phyloP scores from a whole-genome alignment of 257 asterid genomes.

The Echites panduratus region DNA sequence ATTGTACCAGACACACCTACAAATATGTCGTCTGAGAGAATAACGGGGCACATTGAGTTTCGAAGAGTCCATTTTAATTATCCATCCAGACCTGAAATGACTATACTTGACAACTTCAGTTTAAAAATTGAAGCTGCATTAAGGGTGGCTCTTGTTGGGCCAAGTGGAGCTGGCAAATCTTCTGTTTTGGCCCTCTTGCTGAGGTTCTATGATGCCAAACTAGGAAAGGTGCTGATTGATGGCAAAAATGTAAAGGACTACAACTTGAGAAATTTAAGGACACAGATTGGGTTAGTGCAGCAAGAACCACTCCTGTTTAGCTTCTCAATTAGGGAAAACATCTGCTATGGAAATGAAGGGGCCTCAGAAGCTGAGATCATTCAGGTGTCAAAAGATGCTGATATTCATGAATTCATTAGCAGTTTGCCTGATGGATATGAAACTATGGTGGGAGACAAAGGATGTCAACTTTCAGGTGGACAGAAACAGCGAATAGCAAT shows the following conservation, averaged over 20 bases:
- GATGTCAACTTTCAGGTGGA: constrained; percentile 84
- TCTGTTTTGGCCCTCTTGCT: constrained; percentile 60
- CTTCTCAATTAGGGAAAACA: constrained; percentile 60
- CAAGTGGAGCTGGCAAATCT: constrained; percentile 77
- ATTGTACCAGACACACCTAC: constrained; percentile 56
- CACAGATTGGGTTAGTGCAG: constrained; percentile 66
- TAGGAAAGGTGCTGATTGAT: constrained; percentile 53
- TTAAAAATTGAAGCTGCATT: constrained; percentile 54
- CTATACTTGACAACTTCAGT: constrained; percentile 54
- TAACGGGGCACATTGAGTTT: constrained; percentile 54
- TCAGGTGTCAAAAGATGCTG: constrained; percentile 58
- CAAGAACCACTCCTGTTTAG: constrained; percentile 78
- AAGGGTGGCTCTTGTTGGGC: constrained; percentile 65
- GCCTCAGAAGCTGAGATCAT: constrained; percentile 68
- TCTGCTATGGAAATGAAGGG: constrained; percentile 59
- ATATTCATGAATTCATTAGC: constrained; percentile 62
- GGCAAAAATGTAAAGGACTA: constrained; percentile 39
- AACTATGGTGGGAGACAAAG: constrained; percentile 67
- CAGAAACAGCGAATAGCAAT: constrained; percentile 76
- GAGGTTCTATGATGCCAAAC: constrained; percentile 55
- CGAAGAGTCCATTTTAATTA: constrained; percentile 43
- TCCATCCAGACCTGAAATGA: constrained; percentile 53
- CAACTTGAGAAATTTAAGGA: constrained; percentile 45
- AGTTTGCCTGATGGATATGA: constrained; percentile 58
- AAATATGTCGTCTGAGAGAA: constrained; percentile 29